A percentile compares a stretch with the other conserved stretches of the same genome.
Evolutionary conservation across 176 grass and related monocot species (phyloP).

Genomic region (Oryza officinalis): DNA sequence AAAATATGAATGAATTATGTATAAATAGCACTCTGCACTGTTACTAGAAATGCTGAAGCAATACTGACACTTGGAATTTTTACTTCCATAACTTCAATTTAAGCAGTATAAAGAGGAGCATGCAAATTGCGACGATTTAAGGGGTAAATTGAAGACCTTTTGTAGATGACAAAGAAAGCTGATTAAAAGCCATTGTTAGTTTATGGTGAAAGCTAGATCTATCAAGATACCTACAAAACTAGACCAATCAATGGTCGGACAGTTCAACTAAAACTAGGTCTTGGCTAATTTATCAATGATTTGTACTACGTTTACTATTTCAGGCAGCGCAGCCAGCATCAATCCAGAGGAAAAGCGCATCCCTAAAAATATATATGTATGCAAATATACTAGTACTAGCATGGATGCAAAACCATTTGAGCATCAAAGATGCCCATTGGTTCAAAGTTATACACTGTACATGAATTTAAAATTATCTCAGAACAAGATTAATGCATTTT

Average conservation of each 20-base stretch:
- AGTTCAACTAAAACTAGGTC: constrained; percentile 5
- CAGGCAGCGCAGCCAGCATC: background rate
- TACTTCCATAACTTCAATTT: constrained; percentile 22
- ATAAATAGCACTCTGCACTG: background rate
- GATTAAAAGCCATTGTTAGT: background rate
- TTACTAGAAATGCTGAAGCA: background rate
- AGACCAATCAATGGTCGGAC: constrained; percentile 25
- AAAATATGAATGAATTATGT: background rate
- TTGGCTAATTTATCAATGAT: constrained; percentile 21
- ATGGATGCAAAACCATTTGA: constrained; percentile 4
- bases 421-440: background rate
- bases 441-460: background rate
- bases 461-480: background rate
- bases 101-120: constrained; percentile 16
- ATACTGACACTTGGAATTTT: background rate
- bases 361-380: background rate
- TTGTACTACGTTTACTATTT: constrained; percentile 11
- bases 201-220: background rate
- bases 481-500: background rate
- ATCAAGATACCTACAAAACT: constrained; percentile 25
- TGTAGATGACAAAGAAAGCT: constrained; percentile 14
- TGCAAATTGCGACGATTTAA: background rate
- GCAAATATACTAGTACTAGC: background rate
- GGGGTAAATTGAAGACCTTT: background rate
- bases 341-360: background rate